Evolutionary conservation across 2,329 filamentous ascomycete genomes (phyloP).

Genomic region (Claviceps digitariae): DNA sequence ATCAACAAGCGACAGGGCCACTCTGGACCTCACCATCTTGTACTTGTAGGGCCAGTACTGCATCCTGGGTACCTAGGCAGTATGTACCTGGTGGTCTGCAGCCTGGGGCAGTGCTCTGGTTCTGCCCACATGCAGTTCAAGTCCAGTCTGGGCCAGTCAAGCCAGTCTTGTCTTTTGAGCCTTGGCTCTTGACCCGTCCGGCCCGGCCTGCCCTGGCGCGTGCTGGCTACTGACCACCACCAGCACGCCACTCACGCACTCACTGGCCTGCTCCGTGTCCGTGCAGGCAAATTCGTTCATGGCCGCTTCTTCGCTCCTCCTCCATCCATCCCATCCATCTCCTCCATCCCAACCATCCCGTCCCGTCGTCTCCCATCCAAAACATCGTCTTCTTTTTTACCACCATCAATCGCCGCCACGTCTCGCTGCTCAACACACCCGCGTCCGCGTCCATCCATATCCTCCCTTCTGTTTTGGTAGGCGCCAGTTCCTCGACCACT

Average conservation of each 20-base stretch:
- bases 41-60: too few species aligned
- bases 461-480: not conserved
- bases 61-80: too few species aligned
- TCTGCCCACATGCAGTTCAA: not conserved
- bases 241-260: not conserved
- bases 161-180: too few species aligned
- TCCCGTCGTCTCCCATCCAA: not conserved
- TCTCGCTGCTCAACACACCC: not conserved
- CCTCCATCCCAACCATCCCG: not conserved
- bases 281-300: not conserved
- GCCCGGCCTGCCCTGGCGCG: not conserved
- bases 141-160: too few species aligned
- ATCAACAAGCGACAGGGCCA: not conserved
- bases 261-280: not conserved
- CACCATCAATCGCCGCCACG: conserved; percentile 2
- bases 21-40: too few species aligned
- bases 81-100: too few species aligned
- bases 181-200: not conserved
- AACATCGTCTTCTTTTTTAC: conserved; percentile 1
- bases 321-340: conserved; percentile 1
- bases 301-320: conserved; percentile 1
- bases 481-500: not conserved
- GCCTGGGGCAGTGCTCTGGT: too few species aligned
- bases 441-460: not conserved
- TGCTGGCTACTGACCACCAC: not conserved